Conservation (phyloP, 2,329 filamentous ascomycete genomes). For the Didymella pinodella region DNA sequence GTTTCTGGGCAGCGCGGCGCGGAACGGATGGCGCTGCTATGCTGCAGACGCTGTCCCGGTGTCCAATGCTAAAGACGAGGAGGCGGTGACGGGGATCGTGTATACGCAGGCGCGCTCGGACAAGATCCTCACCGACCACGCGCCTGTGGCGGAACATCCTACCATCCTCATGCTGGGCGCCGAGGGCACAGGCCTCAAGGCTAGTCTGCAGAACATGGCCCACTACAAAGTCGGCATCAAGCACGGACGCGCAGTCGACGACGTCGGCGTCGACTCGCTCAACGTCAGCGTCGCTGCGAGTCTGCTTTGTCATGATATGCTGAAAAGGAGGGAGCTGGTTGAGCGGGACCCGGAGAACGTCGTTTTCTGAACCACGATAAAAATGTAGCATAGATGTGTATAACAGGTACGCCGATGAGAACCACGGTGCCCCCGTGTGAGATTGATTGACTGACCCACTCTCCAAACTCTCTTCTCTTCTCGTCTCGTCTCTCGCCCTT, state of each 20-base stretch:
- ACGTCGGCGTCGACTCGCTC: slow-evolving; percentile 79
- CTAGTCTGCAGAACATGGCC: slow-evolving; percentile 60
- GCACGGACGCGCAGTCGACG: slow-evolving; percentile 55
- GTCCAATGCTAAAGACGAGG: slow-evolving; percentile 41
- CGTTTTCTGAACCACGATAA: not conserved
- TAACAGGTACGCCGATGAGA: too few species aligned
- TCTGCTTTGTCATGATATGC: slow-evolving; percentile 75
- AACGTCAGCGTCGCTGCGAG: slow-evolving; percentile 92
- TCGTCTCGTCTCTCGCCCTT: too few species aligned
- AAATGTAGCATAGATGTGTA: too few species aligned
- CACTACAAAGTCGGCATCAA: slow-evolving; percentile 71
- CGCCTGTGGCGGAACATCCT: slow-evolving; percentile 59
- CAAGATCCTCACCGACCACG: slow-evolving; percentile 33
- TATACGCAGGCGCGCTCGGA: slow-evolving; percentile 36
- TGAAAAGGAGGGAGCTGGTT: slow-evolving; percentile 50
- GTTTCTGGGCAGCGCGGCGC: slow-evolving; percentile 74
- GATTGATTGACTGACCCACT: too few species aligned
- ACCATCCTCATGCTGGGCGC: slow-evolving; percentile 75
- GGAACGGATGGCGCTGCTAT: slow-evolving; percentile 82
- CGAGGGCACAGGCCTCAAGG: slow-evolving; percentile 42
- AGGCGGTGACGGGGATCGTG: slow-evolving; percentile 28
- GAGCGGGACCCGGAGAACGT: slow-evolving; percentile 16
- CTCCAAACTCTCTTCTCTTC: too few species aligned
- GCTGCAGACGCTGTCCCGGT: slow-evolving; percentile 65
- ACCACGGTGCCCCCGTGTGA: too few species aligned